Conservation (phyloP, 2,329 filamentous ascomycete genomes). For the Monosporascus sp. region DNA sequence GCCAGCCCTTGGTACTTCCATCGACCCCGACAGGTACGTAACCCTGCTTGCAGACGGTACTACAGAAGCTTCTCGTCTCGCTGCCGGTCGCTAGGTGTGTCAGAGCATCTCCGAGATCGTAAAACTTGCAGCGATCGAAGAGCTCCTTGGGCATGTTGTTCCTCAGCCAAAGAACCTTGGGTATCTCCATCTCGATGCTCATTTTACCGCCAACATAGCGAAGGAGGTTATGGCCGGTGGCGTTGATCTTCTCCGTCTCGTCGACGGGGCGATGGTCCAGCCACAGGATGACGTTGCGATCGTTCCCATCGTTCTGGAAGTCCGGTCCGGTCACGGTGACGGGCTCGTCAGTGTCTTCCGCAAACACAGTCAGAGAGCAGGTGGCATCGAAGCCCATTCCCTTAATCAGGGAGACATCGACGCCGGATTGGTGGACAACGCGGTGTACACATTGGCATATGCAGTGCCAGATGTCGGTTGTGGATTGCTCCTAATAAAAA, state of each 20-base stretch:
- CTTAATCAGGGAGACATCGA: conserved; percentile 70
- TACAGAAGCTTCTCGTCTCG: conserved; percentile 91
- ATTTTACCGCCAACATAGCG: conserved; percentile 96
- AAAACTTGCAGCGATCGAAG: conserved; percentile 93
- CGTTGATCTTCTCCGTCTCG: conserved; percentile 91
- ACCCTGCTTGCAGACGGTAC: conserved; percentile 94
- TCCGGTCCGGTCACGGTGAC: conserved; percentile 84
- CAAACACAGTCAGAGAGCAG: conserved; percentile 93
- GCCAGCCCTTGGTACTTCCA: conserved; percentile 96
- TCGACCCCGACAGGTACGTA: conserved; percentile 96
- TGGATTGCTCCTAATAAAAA: conserved; percentile 78
- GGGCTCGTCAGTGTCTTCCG: conserved; percentile 83
- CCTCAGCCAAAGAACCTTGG: conserved; percentile 97
- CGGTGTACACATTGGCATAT: conserved; percentile 85
- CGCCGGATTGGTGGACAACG: conserved; percentile 75
- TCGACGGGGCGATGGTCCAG: conserved; percentile 89
- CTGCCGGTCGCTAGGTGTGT: conserved; percentile 92
- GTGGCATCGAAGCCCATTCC: conserved; percentile 97
- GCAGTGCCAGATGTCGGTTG: conserved; percentile 91
- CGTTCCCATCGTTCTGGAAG: conserved; percentile 74
- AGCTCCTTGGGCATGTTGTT: conserved; percentile 93
- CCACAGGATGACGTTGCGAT: conserved; percentile 96
- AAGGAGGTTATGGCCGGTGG: conserved; percentile 84
- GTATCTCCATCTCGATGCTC: conserved; percentile 99
- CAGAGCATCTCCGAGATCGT: conserved; percentile 86